Evolutionary conservation across 2,329 filamentous ascomycete genomes (phyloP).

Genomic region (Sporothrix protearum): DNA sequence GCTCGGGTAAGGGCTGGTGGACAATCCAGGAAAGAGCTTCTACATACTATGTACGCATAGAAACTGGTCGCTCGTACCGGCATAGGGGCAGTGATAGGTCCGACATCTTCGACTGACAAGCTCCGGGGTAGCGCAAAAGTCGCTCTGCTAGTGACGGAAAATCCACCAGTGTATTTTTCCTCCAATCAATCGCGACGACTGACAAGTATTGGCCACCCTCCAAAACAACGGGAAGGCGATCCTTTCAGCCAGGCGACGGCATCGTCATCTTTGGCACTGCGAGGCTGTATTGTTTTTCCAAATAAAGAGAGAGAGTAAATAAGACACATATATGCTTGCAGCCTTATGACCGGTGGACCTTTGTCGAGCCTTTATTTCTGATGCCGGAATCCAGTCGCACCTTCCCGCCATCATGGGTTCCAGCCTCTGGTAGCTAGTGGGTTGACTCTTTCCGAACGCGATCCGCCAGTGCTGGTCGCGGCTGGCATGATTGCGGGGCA

Average conservation of each 20-base stretch:
- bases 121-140: neutral
- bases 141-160: slow-evolving; percentile 17
- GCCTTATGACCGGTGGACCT: neutral
- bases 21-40: neutral
- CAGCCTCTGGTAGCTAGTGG: neutral
- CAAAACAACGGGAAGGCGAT: neutral
- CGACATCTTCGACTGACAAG: neutral
- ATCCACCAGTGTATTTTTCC: slow-evolving; percentile 19
- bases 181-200: slow-evolving; percentile 15
- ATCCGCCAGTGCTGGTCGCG: neutral
- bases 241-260: neutral
- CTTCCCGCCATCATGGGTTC: neutral
- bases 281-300: neutral
- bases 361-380: neutral
- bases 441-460: neutral
- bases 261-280: neutral
- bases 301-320: too few species aligned
- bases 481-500: slow-evolving; percentile 1
- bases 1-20: slow-evolving; percentile 8
- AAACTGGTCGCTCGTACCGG: neutral
- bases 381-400: neutral
- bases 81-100: neutral
- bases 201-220: neutral
- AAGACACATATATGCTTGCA: neutral
- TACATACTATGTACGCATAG: too few species aligned